phyloP scores from a whole-genome alignment of 2,329 filamentous ascomycete species.

The Exophiala lecanii-corni region DNA sequence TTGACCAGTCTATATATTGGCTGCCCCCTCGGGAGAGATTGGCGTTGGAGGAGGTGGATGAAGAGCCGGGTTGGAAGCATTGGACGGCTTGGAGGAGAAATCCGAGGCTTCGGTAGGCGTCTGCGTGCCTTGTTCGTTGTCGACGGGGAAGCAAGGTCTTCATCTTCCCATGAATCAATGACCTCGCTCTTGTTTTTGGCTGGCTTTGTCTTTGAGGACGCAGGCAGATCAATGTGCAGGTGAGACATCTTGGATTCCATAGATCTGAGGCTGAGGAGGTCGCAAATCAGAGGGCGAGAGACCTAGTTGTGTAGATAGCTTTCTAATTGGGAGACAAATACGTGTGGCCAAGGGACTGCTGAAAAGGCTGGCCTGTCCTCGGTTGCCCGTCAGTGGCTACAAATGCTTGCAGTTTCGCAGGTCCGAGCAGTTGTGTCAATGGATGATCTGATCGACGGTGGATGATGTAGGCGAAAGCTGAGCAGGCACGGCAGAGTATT shows the following conservation, averaged over 20 bases:
- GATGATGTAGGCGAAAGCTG: too few species aligned
- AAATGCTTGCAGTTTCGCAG: too few species aligned
- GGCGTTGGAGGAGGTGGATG: conserved; percentile 63
- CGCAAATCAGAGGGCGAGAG: too few species aligned
- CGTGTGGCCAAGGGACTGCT: too few species aligned
- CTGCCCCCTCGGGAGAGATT: conserved; percentile 45
- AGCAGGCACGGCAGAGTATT: too few species aligned
- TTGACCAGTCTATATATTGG: conserved; percentile 21
- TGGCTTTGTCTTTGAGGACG: conserved; percentile 24
- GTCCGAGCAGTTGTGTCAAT: too few species aligned
- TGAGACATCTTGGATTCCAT: conserved; percentile 22
- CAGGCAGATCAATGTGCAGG: conserved; percentile 22
- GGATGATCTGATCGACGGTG: too few species aligned
- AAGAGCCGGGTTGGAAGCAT: conserved; percentile 24
- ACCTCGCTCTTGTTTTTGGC: conserved; percentile 54
- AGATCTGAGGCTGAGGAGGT: background rate
- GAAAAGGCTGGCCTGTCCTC: too few species aligned
- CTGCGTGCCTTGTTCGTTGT: conserved; percentile 27
- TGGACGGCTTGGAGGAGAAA: conserved; percentile 14
- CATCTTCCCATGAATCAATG: conserved; percentile 40
- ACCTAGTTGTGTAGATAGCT: too few species aligned
- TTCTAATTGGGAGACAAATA: too few species aligned
- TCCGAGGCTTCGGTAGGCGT: conserved; percentile 18
- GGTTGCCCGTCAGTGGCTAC: too few species aligned
- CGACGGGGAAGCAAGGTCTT: conserved; percentile 20